Base-by-base conservation (phyloP, 495 filamentous ascomycete species). In the Amniculicola lignicola region DNA sequence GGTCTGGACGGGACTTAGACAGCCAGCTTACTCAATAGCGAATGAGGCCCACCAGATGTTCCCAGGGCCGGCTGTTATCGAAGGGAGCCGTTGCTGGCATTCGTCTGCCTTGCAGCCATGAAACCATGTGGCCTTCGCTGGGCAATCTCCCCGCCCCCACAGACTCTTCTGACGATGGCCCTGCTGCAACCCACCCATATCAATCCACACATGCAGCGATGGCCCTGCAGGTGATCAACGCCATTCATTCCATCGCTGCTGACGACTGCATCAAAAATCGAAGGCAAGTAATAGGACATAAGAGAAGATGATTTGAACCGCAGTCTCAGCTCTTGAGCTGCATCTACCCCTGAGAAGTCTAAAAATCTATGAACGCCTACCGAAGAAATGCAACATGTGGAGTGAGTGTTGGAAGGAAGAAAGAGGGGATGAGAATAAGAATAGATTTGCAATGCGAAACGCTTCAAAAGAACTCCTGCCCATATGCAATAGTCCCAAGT, bases 261-360 rank as follows among this genome's bases (percentile, higher is more conserved):
- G 47, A 51, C 47, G 33, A 27, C 9, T 37, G 49, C 36, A 40
- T 19, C 31, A 6, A n/a, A 9, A 10, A 37, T 50, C 16, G 46
- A 22, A 24, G 24, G 29, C 5, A 21, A 37, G 4, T 44, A 9
- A 7, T 27, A 24, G 45, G 37, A 35, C 29, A 4, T 18, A 40
- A 28, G 48, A 28, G 15, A 28, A n/a, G n/a, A 38, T 42, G 36
- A 21, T n/a, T 22, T 24, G 19, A 24, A 55, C n/a, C 29, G 43
- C 52, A 55, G 33, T 45, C 52, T 55, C 52, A 55, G 52, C 52
- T 1, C 52, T 55, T 55, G 52, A 55, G 52, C 16, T 48, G 43
- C 52, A 37, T 39, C 28, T n/a, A 3, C 49, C 22, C 49, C 44
- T 47, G 37, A 38, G 14, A 14, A 37, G 24, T 2, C 28, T 22